Evolutionary conservation across 176 grass and related monocot genomes (phyloP).

Genomic region (Guadua angustifolia): DNA sequence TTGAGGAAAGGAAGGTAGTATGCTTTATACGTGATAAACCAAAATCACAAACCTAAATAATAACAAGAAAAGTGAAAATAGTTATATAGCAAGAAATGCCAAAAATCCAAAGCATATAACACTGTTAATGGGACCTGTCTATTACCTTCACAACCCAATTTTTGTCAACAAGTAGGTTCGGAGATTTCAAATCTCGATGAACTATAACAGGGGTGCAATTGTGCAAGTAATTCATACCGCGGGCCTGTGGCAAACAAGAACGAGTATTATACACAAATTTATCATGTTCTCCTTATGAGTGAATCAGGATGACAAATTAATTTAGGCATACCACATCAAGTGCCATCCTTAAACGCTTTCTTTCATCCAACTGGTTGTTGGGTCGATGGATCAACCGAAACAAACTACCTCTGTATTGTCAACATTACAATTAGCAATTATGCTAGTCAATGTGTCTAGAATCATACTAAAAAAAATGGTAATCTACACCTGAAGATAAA

Average conservation of each 20-base stretch:
- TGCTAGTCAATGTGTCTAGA: conserved; percentile 29
- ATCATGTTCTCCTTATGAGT: conserved; percentile 14
- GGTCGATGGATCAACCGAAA: conserved; percentile 85
- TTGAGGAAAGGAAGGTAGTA: conserved; percentile 93
- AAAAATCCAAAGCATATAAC: conserved; percentile 1
- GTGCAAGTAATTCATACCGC: conserved; percentile 99
- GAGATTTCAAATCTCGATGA: conserved; percentile 95
- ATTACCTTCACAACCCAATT: conserved; percentile 99
- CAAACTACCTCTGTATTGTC: conserved; percentile 82
- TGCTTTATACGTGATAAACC: conserved; percentile 94
- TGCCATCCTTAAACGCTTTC: conserved; percentile 82
- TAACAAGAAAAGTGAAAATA: conserved; percentile 28
- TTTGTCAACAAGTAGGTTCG: conserved; percentile 97
- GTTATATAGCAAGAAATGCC: conserved; percentile 29
- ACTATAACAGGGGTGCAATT: conserved; percentile 90
- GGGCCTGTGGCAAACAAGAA: conserved; percentile 60
- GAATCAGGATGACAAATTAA: conserved; percentile 29
- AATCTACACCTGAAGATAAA: conserved; percentile 30
- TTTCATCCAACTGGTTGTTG: conserved; percentile 92
- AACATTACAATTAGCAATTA: conserved; percentile 46
- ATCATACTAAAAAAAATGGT: conserved; percentile 18
- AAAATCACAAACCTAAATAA: conserved; percentile 93
- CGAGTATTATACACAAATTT: conserved; percentile 32
- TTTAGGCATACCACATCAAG: conserved; percentile 88
- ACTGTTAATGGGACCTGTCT: conserved; percentile 31